These are phyloP conservation scores for Brassica rapa DNA, from an alignment of 345 rosid species.

Conservation along the genomic window DNA sequence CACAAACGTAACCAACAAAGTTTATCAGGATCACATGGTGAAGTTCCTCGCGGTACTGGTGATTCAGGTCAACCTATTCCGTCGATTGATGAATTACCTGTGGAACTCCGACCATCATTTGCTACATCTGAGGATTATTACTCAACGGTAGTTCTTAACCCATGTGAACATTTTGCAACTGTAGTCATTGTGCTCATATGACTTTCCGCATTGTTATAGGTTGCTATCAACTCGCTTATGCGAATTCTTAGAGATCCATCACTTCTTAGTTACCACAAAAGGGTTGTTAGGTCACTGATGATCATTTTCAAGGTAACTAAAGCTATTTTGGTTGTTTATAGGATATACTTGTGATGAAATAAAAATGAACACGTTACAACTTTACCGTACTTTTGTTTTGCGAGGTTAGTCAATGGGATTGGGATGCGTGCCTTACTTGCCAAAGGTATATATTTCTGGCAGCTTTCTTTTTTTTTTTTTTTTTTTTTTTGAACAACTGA, in stretches of 20 bases:
- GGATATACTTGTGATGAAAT: slow-evolving; percentile 4
- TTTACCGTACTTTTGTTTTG: slow-evolving; percentile 35
- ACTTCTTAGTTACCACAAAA: slow-evolving; percentile 91
- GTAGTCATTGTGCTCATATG: slow-evolving; percentile 29
- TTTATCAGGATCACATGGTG: slow-evolving; percentile 82
- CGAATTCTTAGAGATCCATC: slow-evolving; percentile 97
- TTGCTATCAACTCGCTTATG: slow-evolving; percentile 96
- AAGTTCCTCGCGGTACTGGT: slow-evolving; percentile 80
- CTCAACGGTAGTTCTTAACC: slow-evolving; percentile 65
- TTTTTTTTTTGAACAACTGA: too few species aligned
- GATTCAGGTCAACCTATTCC: slow-evolving; percentile 96
- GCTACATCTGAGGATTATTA: slow-evolving; percentile 96
- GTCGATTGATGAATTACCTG: slow-evolving; percentile 77
- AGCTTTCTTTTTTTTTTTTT: too few species aligned
- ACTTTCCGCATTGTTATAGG: slow-evolving; percentile 52
- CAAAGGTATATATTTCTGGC: slow-evolving; percentile 51
- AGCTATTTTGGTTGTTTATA: slow-evolving; percentile 6
- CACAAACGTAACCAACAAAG: slow-evolving; percentile 88
- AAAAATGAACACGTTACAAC: slow-evolving; percentile 11
- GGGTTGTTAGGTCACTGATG: slow-evolving; percentile 97
- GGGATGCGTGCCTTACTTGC: slow-evolving; percentile 94
- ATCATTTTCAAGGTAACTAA: slow-evolving; percentile 85
- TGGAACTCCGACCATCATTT: slow-evolving; percentile 93
- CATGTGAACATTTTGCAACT: slow-evolving; percentile 14
- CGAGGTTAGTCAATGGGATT: slow-evolving; percentile 97